Base-by-base conservation (phyloP, 1,284 basidiomycete species). In the Pseudozyma sp. region DNA sequence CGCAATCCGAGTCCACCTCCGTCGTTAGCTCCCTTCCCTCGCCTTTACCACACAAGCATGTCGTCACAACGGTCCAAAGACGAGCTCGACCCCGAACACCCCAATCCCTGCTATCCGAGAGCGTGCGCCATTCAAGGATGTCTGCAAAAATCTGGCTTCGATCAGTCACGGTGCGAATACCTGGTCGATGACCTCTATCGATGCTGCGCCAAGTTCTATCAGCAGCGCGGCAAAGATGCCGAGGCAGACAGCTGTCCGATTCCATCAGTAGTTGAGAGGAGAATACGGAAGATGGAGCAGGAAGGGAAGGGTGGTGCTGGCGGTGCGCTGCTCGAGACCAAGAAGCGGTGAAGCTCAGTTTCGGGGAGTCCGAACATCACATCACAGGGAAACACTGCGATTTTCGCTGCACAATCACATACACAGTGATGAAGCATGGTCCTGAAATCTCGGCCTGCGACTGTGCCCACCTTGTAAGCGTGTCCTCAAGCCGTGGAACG, bases 111-210 rank as follows among this genome's bases (percentile, higher is more conserved):
- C 72, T 75, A 83, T 61, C 74, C 78, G 6, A 48, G 63, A 29
- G 81, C 81, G 10, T 84, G 82, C 63, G 74, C 66, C 7, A 80
- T 84, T 42, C 82, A 84, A 43, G 55, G 59, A 9, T 84, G 82
- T 58, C 70, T 84, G 30, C 77, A 81, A 49, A 75, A 69, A 35
- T 68, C 73, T 14, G 68, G 68, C 46, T 82, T 70, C 56, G 62
- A 82, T 48, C 82, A 83, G 49, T 70, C 79, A 5, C 69, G 68
- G n/a, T 84, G 82, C 58, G 69, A 81, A 40, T 51, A 69, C 40
- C 59, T 81, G 34, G 69, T 84, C 30, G 69, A 77, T 53, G 74
- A 78, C 31, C 69, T 84, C 11, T 81, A 83, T 44, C 64, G 75
- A 7, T 84, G 82, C 70, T 84, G 82, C 54, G 72, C 61, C 33